A percentile compares a stretch with the other conserved stretches of the same genome.
phyloP scores from a whole-genome alignment of 2,329 filamentous ascomycete genomes.

The Sclerotinia borealis region DNA sequence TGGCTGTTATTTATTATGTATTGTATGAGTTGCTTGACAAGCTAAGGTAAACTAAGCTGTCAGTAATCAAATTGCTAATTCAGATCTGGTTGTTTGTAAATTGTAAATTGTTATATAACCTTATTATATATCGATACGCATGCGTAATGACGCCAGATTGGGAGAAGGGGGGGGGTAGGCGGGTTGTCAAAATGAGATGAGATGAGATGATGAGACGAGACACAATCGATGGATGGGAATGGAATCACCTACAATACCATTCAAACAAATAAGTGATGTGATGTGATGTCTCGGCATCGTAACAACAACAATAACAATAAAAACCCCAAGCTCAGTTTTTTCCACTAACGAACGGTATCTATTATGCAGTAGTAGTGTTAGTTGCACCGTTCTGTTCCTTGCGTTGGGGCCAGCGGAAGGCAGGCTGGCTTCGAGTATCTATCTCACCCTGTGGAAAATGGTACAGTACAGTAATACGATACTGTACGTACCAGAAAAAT shows the following conservation, averaged over 20 bases:
- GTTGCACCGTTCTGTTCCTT: too few relatives aligned
- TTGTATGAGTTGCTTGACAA: too few relatives aligned
- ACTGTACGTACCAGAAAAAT: neutral
- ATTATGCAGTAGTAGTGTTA: too few relatives aligned
- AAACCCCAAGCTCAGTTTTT: too few relatives aligned
- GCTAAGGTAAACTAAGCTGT: too few relatives aligned
- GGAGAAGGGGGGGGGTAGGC: neutral
- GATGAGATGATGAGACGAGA: neutral
- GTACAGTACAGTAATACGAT: neutral
- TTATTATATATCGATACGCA: neutral
- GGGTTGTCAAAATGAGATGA: too few relatives aligned
- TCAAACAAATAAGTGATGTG: neutral
- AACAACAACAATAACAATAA: too few relatives aligned
- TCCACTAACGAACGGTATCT: too few relatives aligned
- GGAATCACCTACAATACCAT: neutral
- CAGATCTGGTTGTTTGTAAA: slow-evolving; percentile 4
- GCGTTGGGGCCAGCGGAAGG: slow-evolving; percentile 22
- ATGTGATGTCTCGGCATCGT: too few relatives aligned
- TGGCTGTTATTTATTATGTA: too few relatives aligned
- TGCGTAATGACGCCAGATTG: slow-evolving; percentile 3
- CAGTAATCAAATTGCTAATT: neutral
- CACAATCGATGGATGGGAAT: neutral
- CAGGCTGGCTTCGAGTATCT: slow-evolving; percentile 18
- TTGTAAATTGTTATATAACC: too few relatives aligned
- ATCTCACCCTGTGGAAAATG: slow-evolving; percentile 9